A percentile compares a stretch with the other conserved stretches of the same genome.
Conservation (phyloP, 2,329 filamentous ascomycete species). For the Penicillium sp. region DNA sequence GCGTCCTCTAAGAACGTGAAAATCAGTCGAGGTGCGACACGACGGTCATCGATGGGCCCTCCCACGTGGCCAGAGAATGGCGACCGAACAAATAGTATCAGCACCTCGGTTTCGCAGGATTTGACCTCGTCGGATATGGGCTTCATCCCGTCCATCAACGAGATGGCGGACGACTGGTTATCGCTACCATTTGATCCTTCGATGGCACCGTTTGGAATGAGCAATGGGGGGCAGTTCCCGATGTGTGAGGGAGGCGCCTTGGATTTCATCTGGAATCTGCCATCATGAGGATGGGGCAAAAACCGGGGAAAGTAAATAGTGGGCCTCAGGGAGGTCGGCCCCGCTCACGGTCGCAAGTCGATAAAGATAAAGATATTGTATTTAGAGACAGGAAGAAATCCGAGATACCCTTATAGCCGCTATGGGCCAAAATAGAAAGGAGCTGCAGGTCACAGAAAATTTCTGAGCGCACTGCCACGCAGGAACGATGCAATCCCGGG, state of each 20-base stretch:
- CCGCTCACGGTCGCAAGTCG: constrained; percentile 12
- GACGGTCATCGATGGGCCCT: constrained; percentile 36
- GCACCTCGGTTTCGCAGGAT: constrained; percentile 28
- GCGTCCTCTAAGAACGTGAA: constrained; percentile 37
- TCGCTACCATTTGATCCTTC: constrained; percentile 49
- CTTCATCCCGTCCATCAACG: constrained; percentile 34
- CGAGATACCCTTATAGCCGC: background rate
- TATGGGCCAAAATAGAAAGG: background rate
- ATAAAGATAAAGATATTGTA: background rate
- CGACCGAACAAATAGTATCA: constrained; percentile 24
- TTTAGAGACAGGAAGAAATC: background rate
- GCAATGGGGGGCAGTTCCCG: constrained; percentile 41
- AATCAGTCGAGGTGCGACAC: constrained; percentile 29
- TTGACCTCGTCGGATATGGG: constrained; percentile 30
- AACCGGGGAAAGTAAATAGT: constrained; percentile 1
- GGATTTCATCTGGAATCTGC: constrained; percentile 51
- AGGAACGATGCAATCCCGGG: background rate
- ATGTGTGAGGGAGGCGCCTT: constrained; percentile 45
- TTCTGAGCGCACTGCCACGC: constrained; percentile 4
- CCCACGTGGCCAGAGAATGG: constrained; percentile 30
- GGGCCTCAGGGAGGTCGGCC: constrained; percentile 1
- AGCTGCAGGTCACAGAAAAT: background rate
- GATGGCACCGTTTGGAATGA: constrained; percentile 49
- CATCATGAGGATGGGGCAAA: constrained; percentile 30
- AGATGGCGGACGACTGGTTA: constrained; percentile 47